phyloP scores from a whole-genome alignment of 345 rosid species.

The Arabis hirsuta region DNA sequence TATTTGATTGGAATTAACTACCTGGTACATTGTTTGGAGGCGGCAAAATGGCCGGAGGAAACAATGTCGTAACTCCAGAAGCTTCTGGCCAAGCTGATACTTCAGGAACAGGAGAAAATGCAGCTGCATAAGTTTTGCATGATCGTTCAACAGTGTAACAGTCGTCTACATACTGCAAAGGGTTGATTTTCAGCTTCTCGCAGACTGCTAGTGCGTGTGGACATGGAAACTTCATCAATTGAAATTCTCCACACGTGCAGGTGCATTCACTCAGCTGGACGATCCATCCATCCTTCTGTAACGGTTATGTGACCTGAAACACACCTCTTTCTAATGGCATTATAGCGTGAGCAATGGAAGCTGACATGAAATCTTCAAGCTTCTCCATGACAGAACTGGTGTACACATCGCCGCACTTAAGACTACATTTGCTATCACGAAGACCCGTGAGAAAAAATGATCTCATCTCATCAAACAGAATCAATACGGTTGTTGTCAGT shows the following conservation, averaged over 20 bases:
- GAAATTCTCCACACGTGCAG: slow-evolving; percentile 34
- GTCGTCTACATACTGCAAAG: slow-evolving; percentile 31
- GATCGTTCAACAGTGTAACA: not conserved
- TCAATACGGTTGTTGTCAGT: too few relatives aligned
- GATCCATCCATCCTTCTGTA: not conserved
- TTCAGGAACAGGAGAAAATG: slow-evolving; percentile 7
- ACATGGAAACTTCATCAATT: slow-evolving; percentile 15
- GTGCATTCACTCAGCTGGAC: not conserved
- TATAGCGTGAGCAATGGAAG: not conserved
- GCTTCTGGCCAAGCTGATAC: slow-evolving; percentile 27
- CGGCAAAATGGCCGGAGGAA: not conserved
- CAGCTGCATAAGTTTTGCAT: not conserved
- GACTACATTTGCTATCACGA: too few relatives aligned
- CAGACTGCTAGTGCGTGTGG: slow-evolving; percentile 15
- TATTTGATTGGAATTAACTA: too few relatives aligned
- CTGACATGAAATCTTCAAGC: not conserved
- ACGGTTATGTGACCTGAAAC: slow-evolving; percentile 3
- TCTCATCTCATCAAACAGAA: too few relatives aligned
- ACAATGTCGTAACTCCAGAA: slow-evolving; percentile 10
- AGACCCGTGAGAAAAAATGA: too few relatives aligned
- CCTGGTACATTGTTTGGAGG: not conserved
- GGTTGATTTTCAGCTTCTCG: slow-evolving; percentile 28
- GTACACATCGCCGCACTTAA: too few relatives aligned
- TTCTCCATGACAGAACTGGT: too few relatives aligned
- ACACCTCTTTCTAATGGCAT: slow-evolving; percentile 5